Evolutionary conservation across 768 basidiomycete species (phyloP).

Genomic region (Suillus spraguei): DNA sequence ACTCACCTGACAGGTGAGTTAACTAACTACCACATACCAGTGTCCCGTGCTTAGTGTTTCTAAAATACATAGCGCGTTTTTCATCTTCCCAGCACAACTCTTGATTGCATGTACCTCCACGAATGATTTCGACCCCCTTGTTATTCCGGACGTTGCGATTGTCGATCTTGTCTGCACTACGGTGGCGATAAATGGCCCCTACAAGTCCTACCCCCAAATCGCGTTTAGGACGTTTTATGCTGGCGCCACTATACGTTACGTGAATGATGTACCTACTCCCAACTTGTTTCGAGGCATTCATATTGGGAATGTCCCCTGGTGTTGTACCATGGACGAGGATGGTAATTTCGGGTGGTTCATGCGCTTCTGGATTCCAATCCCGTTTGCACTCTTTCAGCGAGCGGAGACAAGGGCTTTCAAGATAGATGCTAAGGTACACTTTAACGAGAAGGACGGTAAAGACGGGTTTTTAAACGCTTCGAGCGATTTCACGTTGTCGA

Average conservation of each 20-base stretch:
- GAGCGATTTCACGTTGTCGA: constrained; percentile 45
- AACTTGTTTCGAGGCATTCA: constrained; percentile 19
- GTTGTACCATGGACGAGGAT: constrained; percentile 5
- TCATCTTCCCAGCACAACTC: constrained; percentile 26
- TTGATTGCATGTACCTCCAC: constrained; percentile 22
- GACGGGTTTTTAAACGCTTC: constrained; percentile 19
- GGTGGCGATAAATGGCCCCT: background rate
- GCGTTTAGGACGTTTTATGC: background rate
- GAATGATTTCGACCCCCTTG: constrained; percentile 13
- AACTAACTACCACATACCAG: background rate
- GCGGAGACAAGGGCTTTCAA: constrained; percentile 48
- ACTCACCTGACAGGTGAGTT: constrained; percentile 23
- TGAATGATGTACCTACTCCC: background rate
- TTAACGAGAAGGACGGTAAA: constrained; percentile 26
- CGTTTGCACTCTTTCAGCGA: constrained; percentile 47
- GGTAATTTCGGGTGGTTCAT: constrained; percentile 29
- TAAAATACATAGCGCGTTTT: constrained; percentile 5
- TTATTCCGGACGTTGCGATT: constrained; percentile 13
- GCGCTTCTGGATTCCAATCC: constrained; percentile 41
- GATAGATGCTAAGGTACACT: constrained; percentile 39
- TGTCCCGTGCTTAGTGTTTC: background rate
- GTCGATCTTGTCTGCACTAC: constrained; percentile 25
- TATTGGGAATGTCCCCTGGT: constrained; percentile 18
- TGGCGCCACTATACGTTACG: constrained; percentile 10
- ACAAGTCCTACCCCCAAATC: background rate